Conservation (phyloP, 2,329 filamentous ascomycete species). For the Hypoxylon sp. region DNA sequence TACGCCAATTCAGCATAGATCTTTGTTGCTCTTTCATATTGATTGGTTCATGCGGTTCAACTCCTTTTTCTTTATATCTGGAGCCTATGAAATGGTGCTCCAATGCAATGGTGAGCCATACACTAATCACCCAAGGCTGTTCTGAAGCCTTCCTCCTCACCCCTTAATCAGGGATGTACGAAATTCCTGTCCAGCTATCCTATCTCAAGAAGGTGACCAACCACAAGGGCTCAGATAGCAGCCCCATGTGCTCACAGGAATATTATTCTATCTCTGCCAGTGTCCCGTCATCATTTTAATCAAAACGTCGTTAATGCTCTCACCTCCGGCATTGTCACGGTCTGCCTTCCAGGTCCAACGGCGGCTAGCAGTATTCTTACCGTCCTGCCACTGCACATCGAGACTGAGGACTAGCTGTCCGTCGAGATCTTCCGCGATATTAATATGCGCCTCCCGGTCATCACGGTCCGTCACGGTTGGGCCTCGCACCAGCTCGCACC, state of each 20-base stretch:
- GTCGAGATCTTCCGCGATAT: constrained; percentile 66
- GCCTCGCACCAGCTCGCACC: constrained; percentile 47
- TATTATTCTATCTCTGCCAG: not conserved
- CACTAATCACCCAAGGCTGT: not conserved
- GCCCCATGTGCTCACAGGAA: not conserved
- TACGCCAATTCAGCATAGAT: not conserved
- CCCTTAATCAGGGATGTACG: too few species aligned
- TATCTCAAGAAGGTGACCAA: too few species aligned
- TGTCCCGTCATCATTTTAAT: constrained; percentile 10
- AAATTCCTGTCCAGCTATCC: too few species aligned
- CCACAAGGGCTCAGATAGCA: not conserved
- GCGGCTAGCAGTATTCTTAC: constrained; percentile 2
- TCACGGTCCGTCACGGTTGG: constrained; percentile 42
- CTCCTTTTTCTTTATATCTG: not conserved
- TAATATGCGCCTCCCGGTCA: constrained; percentile 43
- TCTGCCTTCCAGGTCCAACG: constrained; percentile 47
- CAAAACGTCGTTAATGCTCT: constrained; percentile 30
- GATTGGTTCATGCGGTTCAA: not conserved
- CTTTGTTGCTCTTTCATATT: not conserved
- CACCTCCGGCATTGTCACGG: constrained; percentile 12
- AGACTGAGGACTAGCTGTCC: constrained; percentile 58
- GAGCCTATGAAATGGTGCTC: not conserved
- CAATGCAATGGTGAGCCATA: not conserved
- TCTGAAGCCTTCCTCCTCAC: not conserved
- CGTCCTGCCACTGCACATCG: constrained; percentile 40